Percentiles rank a stretch among this genome's conserved stretches.
Evolutionary conservation across 2,329 filamentous ascomycete genomes (phyloP).

Genomic region (Arthrobotrys sphaeroides): DNA sequence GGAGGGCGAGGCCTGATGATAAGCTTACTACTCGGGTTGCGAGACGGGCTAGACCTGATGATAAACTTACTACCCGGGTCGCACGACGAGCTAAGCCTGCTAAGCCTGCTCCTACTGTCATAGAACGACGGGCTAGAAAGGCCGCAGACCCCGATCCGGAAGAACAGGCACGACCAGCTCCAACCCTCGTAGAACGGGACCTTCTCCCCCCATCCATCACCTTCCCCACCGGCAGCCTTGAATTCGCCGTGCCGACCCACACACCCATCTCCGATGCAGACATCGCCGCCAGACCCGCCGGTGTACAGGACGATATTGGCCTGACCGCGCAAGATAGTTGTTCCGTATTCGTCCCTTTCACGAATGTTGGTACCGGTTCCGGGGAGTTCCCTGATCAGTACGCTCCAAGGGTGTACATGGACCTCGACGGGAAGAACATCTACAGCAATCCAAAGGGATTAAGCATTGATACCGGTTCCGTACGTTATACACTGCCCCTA

Average conservation of each 20-base stretch:
- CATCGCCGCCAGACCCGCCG: constrained; percentile 1
- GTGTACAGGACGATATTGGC: not conserved
- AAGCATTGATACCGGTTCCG: constrained; percentile 24
- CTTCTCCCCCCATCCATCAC: not conserved
- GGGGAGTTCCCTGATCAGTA: constrained; percentile 6
- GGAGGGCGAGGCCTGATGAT: not conserved
- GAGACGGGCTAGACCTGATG: not conserved
- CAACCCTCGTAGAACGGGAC: too few species aligned
- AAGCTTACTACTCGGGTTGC: not conserved
- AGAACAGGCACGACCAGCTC: not conserved
- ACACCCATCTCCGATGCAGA: not conserved
- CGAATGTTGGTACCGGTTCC: not conserved
- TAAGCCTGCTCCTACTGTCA: not conserved
- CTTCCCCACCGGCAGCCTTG: not conserved
- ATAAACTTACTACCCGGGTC: not conserved
- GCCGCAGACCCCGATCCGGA: not conserved
- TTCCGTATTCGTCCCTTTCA: constrained; percentile 10
- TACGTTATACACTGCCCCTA: not conserved
- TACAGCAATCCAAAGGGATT: constrained; percentile 5
- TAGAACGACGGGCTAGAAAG: not conserved
- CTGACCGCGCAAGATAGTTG: not conserved
- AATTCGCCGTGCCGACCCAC: constrained; percentile 6
- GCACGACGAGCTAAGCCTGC: not conserved
- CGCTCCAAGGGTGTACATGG: constrained; percentile 16
- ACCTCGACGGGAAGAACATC: constrained; percentile 17